A percentile compares a stretch with the other conserved stretches of the same genome.
phyloP scores from a whole-genome alignment of 176 grass and related monocot genomes.

The Aegilops longissima region DNA sequence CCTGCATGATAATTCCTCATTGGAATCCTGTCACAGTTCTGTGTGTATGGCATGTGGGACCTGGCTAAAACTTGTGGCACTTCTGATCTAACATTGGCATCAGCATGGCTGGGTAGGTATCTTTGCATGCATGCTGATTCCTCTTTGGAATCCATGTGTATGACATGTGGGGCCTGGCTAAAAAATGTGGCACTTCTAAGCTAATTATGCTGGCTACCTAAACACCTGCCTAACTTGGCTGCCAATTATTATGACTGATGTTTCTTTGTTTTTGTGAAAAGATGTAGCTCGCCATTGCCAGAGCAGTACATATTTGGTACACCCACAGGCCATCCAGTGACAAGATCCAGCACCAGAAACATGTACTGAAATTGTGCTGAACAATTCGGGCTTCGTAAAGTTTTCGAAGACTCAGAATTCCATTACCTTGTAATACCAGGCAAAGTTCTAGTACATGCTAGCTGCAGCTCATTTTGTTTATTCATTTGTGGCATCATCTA shows the following conservation, averaged over 20 bases:
- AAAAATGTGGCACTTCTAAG: too few species aligned
- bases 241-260: not conserved
- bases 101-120: too few species aligned
- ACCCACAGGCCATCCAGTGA: not conserved
- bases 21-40: not conserved
- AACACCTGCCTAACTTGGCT: not conserved
- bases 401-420: too few species aligned
- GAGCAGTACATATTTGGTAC: not conserved
- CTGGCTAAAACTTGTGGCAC: not conserved
- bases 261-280: not conserved
- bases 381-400: not conserved
- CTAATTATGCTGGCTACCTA: too few species aligned
- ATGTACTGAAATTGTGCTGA: not conserved
- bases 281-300: not conserved
- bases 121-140: too few species aligned
- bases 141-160: too few species aligned
- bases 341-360: not conserved
- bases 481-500: too few species aligned
- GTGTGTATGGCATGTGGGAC: not conserved
- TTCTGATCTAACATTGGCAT: not conserved
- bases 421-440: too few species aligned
- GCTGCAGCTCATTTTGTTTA: too few species aligned
- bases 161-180: too few species aligned
- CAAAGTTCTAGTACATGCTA: too few species aligned
- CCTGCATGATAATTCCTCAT: not conserved